Base-by-base conservation (phyloP, 805 yeast genomes). In the Danielia oregonensis region DNA sequence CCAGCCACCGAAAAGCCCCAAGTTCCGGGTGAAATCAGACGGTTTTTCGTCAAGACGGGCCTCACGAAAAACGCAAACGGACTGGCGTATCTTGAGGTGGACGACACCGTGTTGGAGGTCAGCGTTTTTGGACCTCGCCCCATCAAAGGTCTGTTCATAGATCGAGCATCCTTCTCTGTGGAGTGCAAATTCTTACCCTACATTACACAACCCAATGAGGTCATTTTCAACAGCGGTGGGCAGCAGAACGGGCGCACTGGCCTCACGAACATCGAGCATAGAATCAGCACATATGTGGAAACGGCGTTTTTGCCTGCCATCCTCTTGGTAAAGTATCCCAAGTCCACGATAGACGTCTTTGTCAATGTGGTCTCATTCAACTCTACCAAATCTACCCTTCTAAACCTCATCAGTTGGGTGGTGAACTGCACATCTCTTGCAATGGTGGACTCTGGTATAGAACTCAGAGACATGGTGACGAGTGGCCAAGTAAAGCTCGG, bases 101-200 rank as follows among this genome's bases (percentile, higher is more conserved):
- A 76, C 21, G 70, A 75, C 17, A 74, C 75, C 17, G 73, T 79
- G 29, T 59, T 87, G 5, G 76, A 80, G 35, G 82, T 82, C 1
- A 72, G 87, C 4, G 79, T 91, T 0, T 85, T 79, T 58, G 97
- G 97, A 0, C 97, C 97, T 4, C 71, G 88, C 45, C 96, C 97
- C 6, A 79, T 76, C 41, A 68, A 85, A 40, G 86, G 87, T 2
- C 74, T 86, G 4, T 86, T 82, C 54, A 68, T 76, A 24, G 78
- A 82, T 15, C 65, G 76, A 32, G 89, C 89, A 3, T 68, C 78
- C 4, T 61, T 86, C 26, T 72, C 79, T 17, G 87, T 85, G 9
- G 78, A 72, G 36, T 70, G 74, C 31, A 69, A 70, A 44, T 70
- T 79, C 38, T 64, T 74, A 12, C 78, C 79, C 3, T 72, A 74